Conservation (phyloP, 495 filamentous ascomycete species). For the Xylaria longipes region DNA sequence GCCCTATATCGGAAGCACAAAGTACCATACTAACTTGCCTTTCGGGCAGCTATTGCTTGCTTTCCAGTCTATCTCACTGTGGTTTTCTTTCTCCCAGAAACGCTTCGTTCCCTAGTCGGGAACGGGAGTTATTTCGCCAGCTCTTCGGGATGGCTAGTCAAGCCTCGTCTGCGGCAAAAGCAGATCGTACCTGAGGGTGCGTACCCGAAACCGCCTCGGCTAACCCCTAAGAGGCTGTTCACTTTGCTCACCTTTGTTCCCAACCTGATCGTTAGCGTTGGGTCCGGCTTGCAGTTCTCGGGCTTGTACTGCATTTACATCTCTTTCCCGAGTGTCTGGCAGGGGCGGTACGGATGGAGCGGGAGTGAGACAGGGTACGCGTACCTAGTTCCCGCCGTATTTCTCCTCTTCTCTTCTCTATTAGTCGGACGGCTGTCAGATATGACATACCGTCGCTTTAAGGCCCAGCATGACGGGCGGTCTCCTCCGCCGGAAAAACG, state of each 20-base stretch:
- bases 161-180: constrained; percentile 19
- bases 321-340: constrained; percentile 36
- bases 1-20: background rate
- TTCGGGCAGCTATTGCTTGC: constrained; percentile 31
- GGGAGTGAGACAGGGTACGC: constrained; percentile 36
- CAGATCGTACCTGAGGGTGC: constrained; percentile 28
- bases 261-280: constrained; percentile 35
- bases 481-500: constrained; percentile 36
- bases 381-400: constrained; percentile 38
- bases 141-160: constrained; percentile 23
- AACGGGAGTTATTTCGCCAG: constrained; percentile 32
- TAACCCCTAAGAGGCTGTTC: constrained; percentile 32
- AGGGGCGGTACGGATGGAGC: constrained; percentile 37
- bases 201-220: constrained; percentile 35
- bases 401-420: constrained; percentile 40
- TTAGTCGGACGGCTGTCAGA: constrained; percentile 40
- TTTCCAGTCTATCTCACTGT: constrained; percentile 34
- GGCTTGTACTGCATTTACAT: constrained; percentile 38
- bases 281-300: constrained; percentile 35
- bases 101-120: constrained; percentile 39
- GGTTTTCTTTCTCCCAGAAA: constrained; percentile 43
- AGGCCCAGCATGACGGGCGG: constrained; percentile 12
- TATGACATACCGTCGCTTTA: constrained; percentile 19
- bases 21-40: background rate
- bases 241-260: constrained; percentile 37